These are phyloP conservation scores for Acmispon strigosus DNA, from an alignment of 306 rosid genomes.

Conservation along the genomic window DNA sequence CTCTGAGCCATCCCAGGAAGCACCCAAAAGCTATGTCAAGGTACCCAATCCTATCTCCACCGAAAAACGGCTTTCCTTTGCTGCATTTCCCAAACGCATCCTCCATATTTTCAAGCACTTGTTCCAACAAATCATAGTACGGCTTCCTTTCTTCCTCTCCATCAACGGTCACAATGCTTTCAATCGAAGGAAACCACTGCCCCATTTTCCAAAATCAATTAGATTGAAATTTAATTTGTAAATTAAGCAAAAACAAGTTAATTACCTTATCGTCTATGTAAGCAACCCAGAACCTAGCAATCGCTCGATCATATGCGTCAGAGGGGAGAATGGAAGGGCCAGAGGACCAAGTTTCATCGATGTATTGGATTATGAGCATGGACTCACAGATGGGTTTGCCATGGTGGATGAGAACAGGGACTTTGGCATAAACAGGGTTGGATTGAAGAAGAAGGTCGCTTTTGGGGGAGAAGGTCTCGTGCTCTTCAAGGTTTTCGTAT, in stretches of 20 bases:
- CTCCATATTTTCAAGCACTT: constrained; percentile 36
- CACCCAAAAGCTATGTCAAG: constrained; percentile 59
- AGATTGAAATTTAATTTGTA: no score
- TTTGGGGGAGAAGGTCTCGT: constrained; percentile 33
- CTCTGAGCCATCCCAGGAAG: constrained; percentile 41
- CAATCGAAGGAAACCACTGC: constrained; percentile 43
- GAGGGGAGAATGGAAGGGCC: constrained; percentile 47
- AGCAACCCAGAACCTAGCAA: constrained; percentile 53
- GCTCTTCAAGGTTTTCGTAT: constrained; percentile 39
- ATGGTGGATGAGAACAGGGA: constrained; percentile 53
- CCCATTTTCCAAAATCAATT: neutral
- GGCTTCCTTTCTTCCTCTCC: constrained; percentile 53
- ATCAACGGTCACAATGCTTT: constrained; percentile 3
- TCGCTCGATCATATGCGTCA: constrained; percentile 41
- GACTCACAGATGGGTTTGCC: constrained; percentile 54
- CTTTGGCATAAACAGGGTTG: constrained; percentile 47
- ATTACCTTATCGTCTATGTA: constrained; percentile 47
- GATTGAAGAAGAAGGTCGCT: constrained; percentile 50
- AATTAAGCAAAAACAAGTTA: neutral
- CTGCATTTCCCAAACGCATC: constrained; percentile 35
- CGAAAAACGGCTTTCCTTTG: constrained; percentile 50
- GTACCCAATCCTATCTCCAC: constrained; percentile 53
- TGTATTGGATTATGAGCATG: constrained; percentile 45
- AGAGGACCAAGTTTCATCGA: constrained; percentile 46
- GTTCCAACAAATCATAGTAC: constrained; percentile 21